Evolutionary conservation across 75 land plant species (phyloP), one percentile per base, ranked within the genome.

Genomic region (Picea glauca): DNA sequence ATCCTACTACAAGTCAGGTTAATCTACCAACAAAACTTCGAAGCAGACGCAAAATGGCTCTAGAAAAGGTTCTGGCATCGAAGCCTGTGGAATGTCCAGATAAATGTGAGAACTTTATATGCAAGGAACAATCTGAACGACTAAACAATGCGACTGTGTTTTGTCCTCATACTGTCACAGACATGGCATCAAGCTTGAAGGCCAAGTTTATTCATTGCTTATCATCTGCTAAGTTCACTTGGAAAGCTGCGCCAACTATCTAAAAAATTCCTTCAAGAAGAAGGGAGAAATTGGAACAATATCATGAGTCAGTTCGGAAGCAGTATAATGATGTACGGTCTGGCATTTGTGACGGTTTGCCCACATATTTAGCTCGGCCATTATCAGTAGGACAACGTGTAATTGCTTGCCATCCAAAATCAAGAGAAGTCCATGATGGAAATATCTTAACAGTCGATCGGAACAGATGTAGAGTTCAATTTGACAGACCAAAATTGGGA

Each of bases 211-310:
- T 26, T 26, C 26, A 26, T 26, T 26, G 26, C 26, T 26, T 26
- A 26, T 26, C 26, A 26, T 26, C 26, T 26, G 26, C 26, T 26
- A 26, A 26, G 26, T 26, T 26, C 26, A 26, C 26, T 96, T 75
- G 99, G 99, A 58, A 96, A 91, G 72, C 98, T 97, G 18, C 90
- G 99, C 3, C 78, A 97, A 18, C 82, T 96, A 74, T 94, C 99
- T 57, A 72, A 88, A 58, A 84, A 80, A 54, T 96, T 96, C 80
- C 78, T 96, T 57, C 75, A 81, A 21, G 95, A 91, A 78, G 99
- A 96, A 81, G 84, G 91, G 59, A 85, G 60, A 92, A 96, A 59
- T 84, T 96, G 38, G 88, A 87, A 62, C 76, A 78, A 11, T 96
- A 96, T 76, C 80, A 98, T 11, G 93, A 96, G 23, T 88, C 90